Conservation (phyloP, 768 basidiomycete species). For the Tephrocybe sp. region DNA sequence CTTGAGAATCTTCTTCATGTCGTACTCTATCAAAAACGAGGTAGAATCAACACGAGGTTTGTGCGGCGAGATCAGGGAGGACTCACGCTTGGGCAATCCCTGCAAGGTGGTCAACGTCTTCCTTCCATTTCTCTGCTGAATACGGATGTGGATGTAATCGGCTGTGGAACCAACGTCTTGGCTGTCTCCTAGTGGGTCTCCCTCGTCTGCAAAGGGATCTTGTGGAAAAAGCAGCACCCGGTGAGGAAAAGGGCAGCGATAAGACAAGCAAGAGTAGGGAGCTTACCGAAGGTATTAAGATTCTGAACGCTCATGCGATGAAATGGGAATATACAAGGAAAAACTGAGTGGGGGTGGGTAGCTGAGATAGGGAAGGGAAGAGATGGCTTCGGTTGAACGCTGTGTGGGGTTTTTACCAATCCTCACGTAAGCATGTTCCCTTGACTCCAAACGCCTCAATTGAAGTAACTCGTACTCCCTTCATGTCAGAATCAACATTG, state of each 20-base stretch:
- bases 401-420: slow-evolving; percentile 25
- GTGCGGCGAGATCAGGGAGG: neutral
- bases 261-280: slow-evolving; percentile 3
- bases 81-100: slow-evolving; percentile 85
- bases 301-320: slow-evolving; percentile 96
- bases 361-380: slow-evolving; percentile 28
- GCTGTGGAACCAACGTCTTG: slow-evolving; percentile 79
- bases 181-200: slow-evolving; percentile 73
- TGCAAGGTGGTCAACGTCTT: slow-evolving; percentile 98
- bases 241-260: slow-evolving; percentile 18
- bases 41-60: slow-evolving; percentile 10
- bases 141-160: slow-evolving; percentile 93
- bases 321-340: slow-evolving; percentile 39
- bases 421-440: slow-evolving; percentile 21
- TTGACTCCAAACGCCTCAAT: slow-evolving; percentile 10
- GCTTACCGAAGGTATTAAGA: slow-evolving; percentile 77
- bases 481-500: slow-evolving; percentile 21
- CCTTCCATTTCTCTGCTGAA: slow-evolving; percentile 98
- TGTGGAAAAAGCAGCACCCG: slow-evolving; percentile 9
- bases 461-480: slow-evolving; percentile 15
- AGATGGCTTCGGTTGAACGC: slow-evolving; percentile 11
- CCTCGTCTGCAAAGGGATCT: slow-evolving; percentile 98
- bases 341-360: slow-evolving; percentile 43
- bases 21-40: slow-evolving; percentile 75
- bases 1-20: slow-evolving; percentile 96